Evolutionary conservation across 2,329 filamentous ascomycete species (phyloP).

Genomic region (Onygena corvina): DNA sequence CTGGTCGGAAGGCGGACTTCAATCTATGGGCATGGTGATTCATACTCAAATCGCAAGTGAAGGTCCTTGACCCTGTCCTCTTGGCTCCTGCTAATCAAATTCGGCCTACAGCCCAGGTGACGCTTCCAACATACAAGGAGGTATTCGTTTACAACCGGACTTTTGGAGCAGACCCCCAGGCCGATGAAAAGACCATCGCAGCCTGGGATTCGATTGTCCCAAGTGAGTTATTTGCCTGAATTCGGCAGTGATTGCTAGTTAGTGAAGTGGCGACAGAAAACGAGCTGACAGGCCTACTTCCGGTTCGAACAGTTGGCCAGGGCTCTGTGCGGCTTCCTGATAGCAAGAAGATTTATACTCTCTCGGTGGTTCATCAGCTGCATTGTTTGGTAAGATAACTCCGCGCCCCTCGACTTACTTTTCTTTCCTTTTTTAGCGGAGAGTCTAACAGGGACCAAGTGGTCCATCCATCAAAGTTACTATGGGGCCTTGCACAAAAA

Average conservation of each 20-base stretch:
- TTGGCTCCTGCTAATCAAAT: background rate
- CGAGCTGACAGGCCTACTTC: background rate
- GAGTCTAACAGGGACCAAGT: background rate
- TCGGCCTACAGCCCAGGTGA: background rate
- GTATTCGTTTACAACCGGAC: conserved; percentile 1
- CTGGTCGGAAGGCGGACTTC: background rate
- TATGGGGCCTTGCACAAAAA: background rate
- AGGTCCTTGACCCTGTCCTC: background rate
- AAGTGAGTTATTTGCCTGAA: background rate
- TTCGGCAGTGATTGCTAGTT: too few species aligned
- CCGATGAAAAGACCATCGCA: background rate
- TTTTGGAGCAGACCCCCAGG: background rate
- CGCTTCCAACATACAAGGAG: background rate
- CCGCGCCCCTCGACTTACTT: too few species aligned
- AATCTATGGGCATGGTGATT: background rate
- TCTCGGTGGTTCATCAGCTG: background rate
- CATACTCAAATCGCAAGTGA: background rate
- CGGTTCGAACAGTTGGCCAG: background rate
- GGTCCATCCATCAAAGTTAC: background rate
- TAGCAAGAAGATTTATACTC: background rate
- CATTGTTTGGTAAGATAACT: background rate
- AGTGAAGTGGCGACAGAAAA: too few species aligned
- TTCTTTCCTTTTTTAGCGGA: background rate
- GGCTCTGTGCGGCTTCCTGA: background rate
- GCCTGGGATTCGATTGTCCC: background rate